Percentiles rank a stretch among this genome's conserved stretches.
These are phyloP conservation scores for Diaporthe ilicicola DNA, from an alignment of 2,329 filamentous ascomycete species.

Conservation along the genomic window DNA sequence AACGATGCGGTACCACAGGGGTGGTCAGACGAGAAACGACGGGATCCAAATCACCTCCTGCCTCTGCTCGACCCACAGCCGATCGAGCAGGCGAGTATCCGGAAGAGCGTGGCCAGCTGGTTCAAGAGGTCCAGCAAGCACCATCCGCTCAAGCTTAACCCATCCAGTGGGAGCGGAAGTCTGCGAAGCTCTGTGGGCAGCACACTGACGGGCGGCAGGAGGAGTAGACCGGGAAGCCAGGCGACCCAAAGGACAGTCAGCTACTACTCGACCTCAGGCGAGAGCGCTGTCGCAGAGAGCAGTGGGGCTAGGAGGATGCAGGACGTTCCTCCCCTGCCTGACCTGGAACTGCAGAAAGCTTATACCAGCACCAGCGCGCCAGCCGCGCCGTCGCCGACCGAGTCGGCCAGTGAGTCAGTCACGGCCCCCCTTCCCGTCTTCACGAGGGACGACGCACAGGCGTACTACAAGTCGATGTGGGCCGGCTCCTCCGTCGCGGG, in stretches of 20 bases:
- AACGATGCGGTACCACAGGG: constrained; percentile 6
- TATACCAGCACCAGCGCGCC: constrained; percentile 11
- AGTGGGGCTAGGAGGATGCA: not conserved
- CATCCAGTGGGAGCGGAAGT: not conserved
- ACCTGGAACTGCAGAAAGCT: not conserved
- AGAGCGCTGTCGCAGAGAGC: not conserved
- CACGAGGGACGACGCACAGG: constrained; percentile 17
- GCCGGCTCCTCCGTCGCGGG: not conserved
- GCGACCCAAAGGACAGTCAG: not conserved
- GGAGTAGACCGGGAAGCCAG: constrained; percentile 4
- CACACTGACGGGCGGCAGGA: not conserved
- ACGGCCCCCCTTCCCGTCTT: not conserved
- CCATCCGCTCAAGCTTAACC: constrained; percentile 29
- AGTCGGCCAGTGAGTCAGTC: not conserved
- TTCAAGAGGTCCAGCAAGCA: constrained; percentile 24
- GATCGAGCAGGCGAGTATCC: constrained; percentile 23
- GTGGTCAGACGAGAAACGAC: constrained; percentile 30
- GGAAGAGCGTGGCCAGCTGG: constrained; percentile 30
- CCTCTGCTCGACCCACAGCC: constrained; percentile 16
- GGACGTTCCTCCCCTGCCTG: constrained; percentile 23
- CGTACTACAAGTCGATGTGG: constrained; percentile 26
- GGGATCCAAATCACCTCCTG: constrained; percentile 9
- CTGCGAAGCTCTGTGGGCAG: not conserved
- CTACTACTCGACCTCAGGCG: not conserved
- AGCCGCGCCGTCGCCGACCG: not conserved